A percentile compares a stretch with the other conserved stretches of the same genome.
Evolutionary conservation across 2,329 filamentous ascomycete species (phyloP).

Genomic region (Paraphoma sp.): DNA sequence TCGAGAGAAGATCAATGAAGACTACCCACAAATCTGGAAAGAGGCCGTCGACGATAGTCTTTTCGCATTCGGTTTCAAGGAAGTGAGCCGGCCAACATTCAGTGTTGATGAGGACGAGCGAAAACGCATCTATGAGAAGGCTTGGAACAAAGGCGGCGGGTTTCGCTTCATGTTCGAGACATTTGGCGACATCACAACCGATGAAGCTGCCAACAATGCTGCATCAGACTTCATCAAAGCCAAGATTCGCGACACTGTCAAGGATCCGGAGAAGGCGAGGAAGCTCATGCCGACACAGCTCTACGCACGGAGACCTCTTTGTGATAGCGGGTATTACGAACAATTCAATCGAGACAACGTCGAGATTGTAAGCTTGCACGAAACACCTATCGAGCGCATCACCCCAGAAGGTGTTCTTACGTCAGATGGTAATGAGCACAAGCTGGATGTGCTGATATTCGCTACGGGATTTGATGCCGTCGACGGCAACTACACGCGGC

Average conservation of each 20-base stretch:
- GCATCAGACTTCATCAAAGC: slow-evolving; percentile 46
- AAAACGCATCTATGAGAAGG: slow-evolving; percentile 9
- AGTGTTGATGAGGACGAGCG: slow-evolving; percentile 8
- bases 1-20: slow-evolving; percentile 38
- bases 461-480: slow-evolving; percentile 55
- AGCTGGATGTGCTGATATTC: slow-evolving; percentile 48
- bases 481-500: slow-evolving; percentile 20
- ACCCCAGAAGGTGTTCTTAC: slow-evolving; percentile 46
- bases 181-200: slow-evolving; percentile 28
- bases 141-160: slow-evolving; percentile 24
- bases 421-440: slow-evolving; percentile 38
- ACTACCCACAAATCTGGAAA: slow-evolving; percentile 43
- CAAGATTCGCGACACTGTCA: slow-evolving; percentile 42
- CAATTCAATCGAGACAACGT: slow-evolving; percentile 47
- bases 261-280: slow-evolving; percentile 53
- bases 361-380: slow-evolving; percentile 47
- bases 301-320: slow-evolving; percentile 48
- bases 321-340: slow-evolving; percentile 53
- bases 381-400: slow-evolving; percentile 43
- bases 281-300: slow-evolving; percentile 50
- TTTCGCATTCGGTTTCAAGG: slow-evolving; percentile 1
- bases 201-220: slow-evolving; percentile 45
- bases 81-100: neutral
- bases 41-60: slow-evolving; percentile 29
- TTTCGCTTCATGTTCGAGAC: slow-evolving; percentile 40